Percentiles rank a stretch among this genome's conserved stretches.
Conservation (phyloP, 352 stramenopile genomes). For the Pythium insidiosum region DNA sequence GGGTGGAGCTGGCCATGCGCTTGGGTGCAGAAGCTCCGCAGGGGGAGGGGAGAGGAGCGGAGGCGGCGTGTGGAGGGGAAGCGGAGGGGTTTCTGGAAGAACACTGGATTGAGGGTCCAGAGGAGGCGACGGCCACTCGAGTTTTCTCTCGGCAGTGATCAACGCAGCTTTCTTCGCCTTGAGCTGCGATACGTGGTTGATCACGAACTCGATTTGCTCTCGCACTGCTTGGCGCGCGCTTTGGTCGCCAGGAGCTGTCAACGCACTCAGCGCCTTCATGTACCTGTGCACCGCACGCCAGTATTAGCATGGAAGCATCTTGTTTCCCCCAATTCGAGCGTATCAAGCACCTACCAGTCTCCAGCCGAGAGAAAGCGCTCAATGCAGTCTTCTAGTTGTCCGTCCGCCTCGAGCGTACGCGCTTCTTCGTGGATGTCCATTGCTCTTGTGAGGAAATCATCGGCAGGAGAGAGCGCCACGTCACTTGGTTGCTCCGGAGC, state of each 20-base stretch:
- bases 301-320: too few relatives aligned
- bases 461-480: too few relatives aligned
- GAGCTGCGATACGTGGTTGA: slow-evolving; percentile 48
- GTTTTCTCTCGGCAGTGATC: too few relatives aligned
- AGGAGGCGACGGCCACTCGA: neutral
- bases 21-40: neutral
- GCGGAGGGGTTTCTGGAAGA: neutral
- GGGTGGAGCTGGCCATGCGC: too few relatives aligned
- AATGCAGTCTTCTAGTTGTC: slow-evolving; percentile 12
- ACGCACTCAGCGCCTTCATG: slow-evolving; percentile 52
- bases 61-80: neutral
- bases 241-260: slow-evolving; percentile 23
- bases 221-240: slow-evolving; percentile 27
- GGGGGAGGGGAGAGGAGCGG: neutral
- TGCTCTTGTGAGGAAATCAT: slow-evolving; percentile 4
- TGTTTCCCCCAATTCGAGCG: too few relatives aligned
- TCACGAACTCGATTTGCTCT: slow-evolving; percentile 73
- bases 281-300: slow-evolving; percentile 17
- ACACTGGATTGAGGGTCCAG: too few relatives aligned
- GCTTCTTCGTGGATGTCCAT: slow-evolving; percentile 16
- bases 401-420: slow-evolving; percentile 4
- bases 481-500: too few relatives aligned
- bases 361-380: slow-evolving; percentile 49
- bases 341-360: slow-evolving; percentile 12
- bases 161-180: slow-evolving; percentile 20